Evolutionary conservation across 2,329 filamentous ascomycete genomes (phyloP), one percentile per base, ranked within the genome.

Genomic region (Fusarium mundagurra): DNA sequence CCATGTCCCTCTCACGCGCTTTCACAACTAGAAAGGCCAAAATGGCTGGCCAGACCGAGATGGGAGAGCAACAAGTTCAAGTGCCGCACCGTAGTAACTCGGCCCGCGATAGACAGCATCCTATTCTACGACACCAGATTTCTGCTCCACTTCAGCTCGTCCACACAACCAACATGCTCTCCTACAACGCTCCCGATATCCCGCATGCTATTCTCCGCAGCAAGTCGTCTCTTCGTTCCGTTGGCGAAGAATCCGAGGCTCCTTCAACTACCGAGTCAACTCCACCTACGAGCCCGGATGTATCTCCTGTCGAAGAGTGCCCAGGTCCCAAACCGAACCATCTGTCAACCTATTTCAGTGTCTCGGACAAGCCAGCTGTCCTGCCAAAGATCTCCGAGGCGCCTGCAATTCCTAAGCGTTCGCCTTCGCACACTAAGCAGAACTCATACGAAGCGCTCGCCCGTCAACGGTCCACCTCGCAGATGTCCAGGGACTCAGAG

Each of bases 111-210:
- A 88, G 87, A 81, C 86, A 82, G 69, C 80, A 81, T 66, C 77
- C 77, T 73, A 74, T 82, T 50, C 73, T 91, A 75, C 89, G 92
- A 67, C 83, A 88, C 81, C 92, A 95, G 85, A 99, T 99, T 81
- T 99, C 96, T 3, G 90, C 88, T 7, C 96, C 96, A 1, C 88
- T 98, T 61, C 92, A 95, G 83, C 88, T 99, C 72, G 87, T 98
- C 55, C 97, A 96, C 68, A 98, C 96, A 10, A 98, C 96, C 77
- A 99, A 98, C 84, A 94, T 97, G 89, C 92, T 98, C 62, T 95
- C 94, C 13, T 98, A 98, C 88, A 96, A 96, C 80, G 95, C 96
- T 16, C 96, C 96, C 58, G 93, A 98, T 80, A 91, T 98, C 71
- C 85, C 86, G 50, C 87, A 80, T 79, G 82, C 75, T 79, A 81